Percentiles rank a stretch among this genome's conserved stretches.
Conservation (phyloP, 495 filamentous ascomycete species). For the Penicillium canariense region DNA sequence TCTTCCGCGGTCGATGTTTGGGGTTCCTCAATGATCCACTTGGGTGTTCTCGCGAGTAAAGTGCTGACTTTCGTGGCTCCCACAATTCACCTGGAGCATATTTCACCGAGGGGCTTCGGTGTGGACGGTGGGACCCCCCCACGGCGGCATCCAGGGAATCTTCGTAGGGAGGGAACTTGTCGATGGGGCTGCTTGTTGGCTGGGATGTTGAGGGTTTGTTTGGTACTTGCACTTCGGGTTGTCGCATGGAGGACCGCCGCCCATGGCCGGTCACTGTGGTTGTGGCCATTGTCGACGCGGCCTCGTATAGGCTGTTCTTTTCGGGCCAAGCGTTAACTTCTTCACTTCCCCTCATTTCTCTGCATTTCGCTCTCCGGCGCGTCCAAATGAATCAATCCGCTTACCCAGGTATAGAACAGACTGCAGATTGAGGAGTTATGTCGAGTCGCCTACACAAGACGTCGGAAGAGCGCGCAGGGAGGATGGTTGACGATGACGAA, state of each 20-base stretch:
- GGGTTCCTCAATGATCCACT: slow-evolving; percentile 47
- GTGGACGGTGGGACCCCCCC: slow-evolving; percentile 20
- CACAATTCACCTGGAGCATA: slow-evolving; percentile 36
- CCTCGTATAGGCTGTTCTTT: background rate
- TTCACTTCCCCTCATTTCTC: background rate
- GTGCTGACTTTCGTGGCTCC: slow-evolving; percentile 36
- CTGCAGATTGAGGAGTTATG: slow-evolving; percentile 1
- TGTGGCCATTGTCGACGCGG: slow-evolving; percentile 38
- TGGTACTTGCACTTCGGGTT: slow-evolving; percentile 37
- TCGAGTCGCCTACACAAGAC: background rate
- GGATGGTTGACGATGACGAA: slow-evolving; percentile 36
- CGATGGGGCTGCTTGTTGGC: slow-evolving; percentile 39
- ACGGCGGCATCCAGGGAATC: slow-evolving; percentile 34
- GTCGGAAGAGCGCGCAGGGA: slow-evolving; percentile 2
- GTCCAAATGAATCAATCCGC: background rate
- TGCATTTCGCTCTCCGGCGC: background rate
- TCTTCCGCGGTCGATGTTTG: slow-evolving; percentile 72
- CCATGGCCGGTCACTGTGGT: slow-evolving; percentile 46
- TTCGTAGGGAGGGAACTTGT: slow-evolving; percentile 45
- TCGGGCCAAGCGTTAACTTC: slow-evolving; percentile 6
- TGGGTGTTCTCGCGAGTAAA: slow-evolving; percentile 33
- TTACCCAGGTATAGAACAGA: slow-evolving; percentile 7
- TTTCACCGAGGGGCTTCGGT: slow-evolving; percentile 30
- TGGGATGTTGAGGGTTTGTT: slow-evolving; percentile 30
- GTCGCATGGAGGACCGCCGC: slow-evolving; percentile 44